A percentile compares a stretch with the other conserved stretches of the same genome.
phyloP scores from a whole-genome alignment of 768 basidiomycete species.

The Hericium erinaceus region DNA sequence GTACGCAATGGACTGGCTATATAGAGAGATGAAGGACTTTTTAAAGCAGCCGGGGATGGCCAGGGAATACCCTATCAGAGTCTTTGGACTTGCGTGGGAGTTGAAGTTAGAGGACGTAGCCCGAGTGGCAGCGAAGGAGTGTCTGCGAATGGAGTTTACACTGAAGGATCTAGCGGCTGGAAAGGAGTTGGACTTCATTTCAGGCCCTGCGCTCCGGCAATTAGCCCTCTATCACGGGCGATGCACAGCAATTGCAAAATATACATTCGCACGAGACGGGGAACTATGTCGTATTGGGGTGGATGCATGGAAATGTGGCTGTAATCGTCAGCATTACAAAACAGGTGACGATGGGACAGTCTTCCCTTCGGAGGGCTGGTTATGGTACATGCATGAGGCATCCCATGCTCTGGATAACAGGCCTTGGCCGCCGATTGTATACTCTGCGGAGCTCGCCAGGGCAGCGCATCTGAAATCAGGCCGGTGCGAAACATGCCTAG shows the following conservation, averaged over 20 bases:
- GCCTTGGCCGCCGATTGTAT: not conserved
- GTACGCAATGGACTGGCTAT: not conserved
- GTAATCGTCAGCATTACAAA: too few species aligned
- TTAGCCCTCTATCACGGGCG: not conserved
- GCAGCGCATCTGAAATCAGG: not conserved
- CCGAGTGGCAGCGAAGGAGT: conserved; percentile 2
- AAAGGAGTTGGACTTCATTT: not conserved
- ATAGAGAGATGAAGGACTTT: too few species aligned
- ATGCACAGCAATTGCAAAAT: too few species aligned
- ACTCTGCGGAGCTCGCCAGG: not conserved
- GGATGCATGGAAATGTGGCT: too few species aligned
- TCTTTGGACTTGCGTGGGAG: not conserved
- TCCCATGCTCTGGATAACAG: not conserved
- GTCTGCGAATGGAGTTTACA: not conserved
- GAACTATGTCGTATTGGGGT: too few species aligned
- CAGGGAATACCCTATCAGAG: not conserved
- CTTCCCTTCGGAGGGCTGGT: not conserved
- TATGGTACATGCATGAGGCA: not conserved
- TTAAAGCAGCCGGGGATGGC: not conserved
- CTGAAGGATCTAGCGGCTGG: not conserved
- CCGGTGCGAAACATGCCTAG: not conserved
- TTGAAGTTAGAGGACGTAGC: not conserved
- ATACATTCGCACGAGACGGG: too few species aligned
- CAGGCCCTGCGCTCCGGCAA: not conserved
- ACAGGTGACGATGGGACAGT: too few species aligned